A percentile compares a stretch with the other conserved stretches of the same genome.
Conservation (phyloP, 192 early-diverging fungal genomes). For the Haplosporangium gracile region DNA sequence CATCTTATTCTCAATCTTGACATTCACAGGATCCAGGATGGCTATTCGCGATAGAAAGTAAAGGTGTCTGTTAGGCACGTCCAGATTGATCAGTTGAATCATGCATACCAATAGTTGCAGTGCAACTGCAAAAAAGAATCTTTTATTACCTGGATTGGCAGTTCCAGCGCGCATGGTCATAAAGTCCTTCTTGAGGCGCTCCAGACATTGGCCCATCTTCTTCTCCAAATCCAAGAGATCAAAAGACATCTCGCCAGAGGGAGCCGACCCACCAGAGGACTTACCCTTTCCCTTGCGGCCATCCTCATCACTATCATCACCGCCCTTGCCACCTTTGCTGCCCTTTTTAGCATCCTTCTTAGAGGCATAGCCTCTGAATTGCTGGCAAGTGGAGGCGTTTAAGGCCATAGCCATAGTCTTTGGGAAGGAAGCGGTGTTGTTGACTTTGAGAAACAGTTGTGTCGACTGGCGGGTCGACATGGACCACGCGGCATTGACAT, state of each 20-base stretch:
- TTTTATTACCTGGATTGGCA: slow-evolving; percentile 75
- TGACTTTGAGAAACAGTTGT: neutral
- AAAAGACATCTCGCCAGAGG: slow-evolving; percentile 53
- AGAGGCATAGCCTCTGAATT: slow-evolving; percentile 34
- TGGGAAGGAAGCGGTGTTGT: slow-evolving; percentile 14
- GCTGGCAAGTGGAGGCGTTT: neutral
- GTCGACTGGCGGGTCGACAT: neutral
- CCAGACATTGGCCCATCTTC: slow-evolving; percentile 69
- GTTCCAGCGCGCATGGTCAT: slow-evolving; percentile 74
- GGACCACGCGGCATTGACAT: neutral
- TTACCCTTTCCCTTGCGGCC: slow-evolving; percentile 41
- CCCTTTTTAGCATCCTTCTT: slow-evolving; percentile 31
- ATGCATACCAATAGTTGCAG: neutral
- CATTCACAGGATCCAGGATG: slow-evolving; percentile 78
- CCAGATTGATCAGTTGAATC: neutral
- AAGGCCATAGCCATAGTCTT: slow-evolving; percentile 22
- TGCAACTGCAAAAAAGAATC: neutral
- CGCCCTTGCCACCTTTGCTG: slow-evolving; percentile 24
- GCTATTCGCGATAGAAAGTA: slow-evolving; percentile 43
- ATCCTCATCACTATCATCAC: slow-evolving; percentile 40
- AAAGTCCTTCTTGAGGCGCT: slow-evolving; percentile 76
- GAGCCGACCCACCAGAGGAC: neutral
- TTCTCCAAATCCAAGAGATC: slow-evolving; percentile 70
- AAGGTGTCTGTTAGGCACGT: neutral
- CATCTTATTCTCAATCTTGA: slow-evolving; percentile 67